phyloP scores from a whole-genome alignment of 1,284 basidiomycete genomes.

The Pseudozyma sp. region DNA sequence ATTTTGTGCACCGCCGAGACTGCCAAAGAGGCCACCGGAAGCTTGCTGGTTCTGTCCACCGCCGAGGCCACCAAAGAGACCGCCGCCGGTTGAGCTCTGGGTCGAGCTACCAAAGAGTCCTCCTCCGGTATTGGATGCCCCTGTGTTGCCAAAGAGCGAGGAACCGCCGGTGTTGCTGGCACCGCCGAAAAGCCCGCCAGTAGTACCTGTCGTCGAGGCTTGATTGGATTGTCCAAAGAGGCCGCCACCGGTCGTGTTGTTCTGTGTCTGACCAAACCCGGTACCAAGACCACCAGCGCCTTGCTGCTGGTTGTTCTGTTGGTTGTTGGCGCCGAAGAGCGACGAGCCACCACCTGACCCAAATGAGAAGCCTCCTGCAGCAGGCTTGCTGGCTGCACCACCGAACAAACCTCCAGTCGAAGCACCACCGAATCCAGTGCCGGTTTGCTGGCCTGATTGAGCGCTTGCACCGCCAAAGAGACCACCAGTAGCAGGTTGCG shows the following conservation, averaged over 20 bases:
- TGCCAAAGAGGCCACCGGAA: constrained; percentile 40
- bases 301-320: constrained; percentile 44
- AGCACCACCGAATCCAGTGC: constrained; percentile 48
- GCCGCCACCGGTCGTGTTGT: constrained; percentile 44
- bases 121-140: constrained; percentile 66
- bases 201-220: constrained; percentile 34
- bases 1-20: constrained; percentile 48
- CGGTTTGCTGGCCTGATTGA: constrained; percentile 60
- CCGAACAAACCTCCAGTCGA: constrained; percentile 69
- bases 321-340: constrained; percentile 53
- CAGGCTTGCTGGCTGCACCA: constrained; percentile 46
- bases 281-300: constrained; percentile 37
- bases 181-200: constrained; percentile 57
- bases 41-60: constrained; percentile 37
- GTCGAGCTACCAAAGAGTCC: constrained; percentile 72
- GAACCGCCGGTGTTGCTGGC: constrained; percentile 44
- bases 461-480: constrained; percentile 64
- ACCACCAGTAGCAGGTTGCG: constrained; percentile 65
- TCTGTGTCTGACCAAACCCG: constrained; percentile 42
- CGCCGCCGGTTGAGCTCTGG: constrained; percentile 39
- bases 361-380: constrained; percentile 54
- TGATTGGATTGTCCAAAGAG: constrained; percentile 64
- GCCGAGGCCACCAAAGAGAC: constrained; percentile 59
- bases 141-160: constrained; percentile 62
- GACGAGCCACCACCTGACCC: constrained; percentile 62